Evolutionary conservation across 495 filamentous ascomycete species (phyloP), one percentile per base, ranked within the genome.

Genomic region (Penicillium manginii): DNA sequence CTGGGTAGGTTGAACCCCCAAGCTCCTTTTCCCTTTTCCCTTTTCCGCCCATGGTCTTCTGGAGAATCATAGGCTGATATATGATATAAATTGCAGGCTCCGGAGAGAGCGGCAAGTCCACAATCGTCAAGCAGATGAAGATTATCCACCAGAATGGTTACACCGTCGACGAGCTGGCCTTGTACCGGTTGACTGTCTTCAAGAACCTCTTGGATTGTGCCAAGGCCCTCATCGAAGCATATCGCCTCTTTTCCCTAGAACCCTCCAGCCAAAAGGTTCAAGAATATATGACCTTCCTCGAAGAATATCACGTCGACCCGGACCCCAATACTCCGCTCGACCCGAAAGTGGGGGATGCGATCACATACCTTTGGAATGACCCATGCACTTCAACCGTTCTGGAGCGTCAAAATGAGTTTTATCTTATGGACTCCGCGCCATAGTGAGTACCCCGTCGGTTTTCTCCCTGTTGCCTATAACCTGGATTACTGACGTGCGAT

Each of bases 121-220:
- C 94, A 4, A 97, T 98, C 62, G 94, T 98, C 60, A 98, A 98
- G 74, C 94, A 98, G 81, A 98, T 98, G 94, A 98, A 98, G 77
- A 98, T 98, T 67, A 98, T 98, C 63, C 94, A 98, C 67, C 90
- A 97, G 67, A 96, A 96, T 76, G 94, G 94, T 56, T 98, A 98
- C 73, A 89, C 90, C 2, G 83, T 88, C 58, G 92, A 97, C 62
- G 94, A 98, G 71, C 83, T 97, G 51, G 88, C 87, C 49, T 84
- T 96, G 64, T 98, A 98, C 76, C 90, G 94, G 40, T 84, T 96
- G 50, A 97, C 93, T 29, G 91, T 98, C 40, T 98, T 96, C 81
- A 98, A 98, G 78, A 98, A 98, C 72, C 81, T 98, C 8, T 81
- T 97, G 51, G 94, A 98, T 76, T 98, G 94, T 81, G 90, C 91